These are phyloP conservation scores for Venustampulla echinocandica DNA, from an alignment of 495 filamentous ascomycete genomes.

Conservation along the genomic window DNA sequence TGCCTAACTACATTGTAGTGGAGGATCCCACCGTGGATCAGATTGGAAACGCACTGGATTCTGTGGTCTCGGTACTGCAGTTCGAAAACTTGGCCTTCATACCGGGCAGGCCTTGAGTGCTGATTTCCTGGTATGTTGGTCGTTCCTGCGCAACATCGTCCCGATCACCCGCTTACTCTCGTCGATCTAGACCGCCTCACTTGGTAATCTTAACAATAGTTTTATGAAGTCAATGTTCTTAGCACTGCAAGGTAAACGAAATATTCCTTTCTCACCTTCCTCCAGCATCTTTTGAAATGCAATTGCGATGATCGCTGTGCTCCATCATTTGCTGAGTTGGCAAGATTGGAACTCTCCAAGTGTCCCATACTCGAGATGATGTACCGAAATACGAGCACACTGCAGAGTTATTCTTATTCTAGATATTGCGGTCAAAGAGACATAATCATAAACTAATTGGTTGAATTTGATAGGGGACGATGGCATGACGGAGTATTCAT, in stretches of 20 bases:
- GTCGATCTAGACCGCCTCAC: conserved; percentile 55
- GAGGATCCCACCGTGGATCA: conserved; percentile 43
- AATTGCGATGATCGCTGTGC: neutral
- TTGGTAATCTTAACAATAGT: conserved; percentile 62
- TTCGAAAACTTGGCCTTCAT: conserved; percentile 44
- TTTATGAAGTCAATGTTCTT: conserved; percentile 65
- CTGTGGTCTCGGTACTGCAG: conserved; percentile 49
- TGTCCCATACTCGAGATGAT: neutral
- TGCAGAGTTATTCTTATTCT: neutral
- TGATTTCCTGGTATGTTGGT: conserved; percentile 42
- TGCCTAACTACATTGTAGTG: conserved; percentile 31
- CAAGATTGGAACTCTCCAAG: neutral
- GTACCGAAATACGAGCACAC: neutral
- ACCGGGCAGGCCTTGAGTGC: conserved; percentile 38
- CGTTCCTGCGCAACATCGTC: neutral
- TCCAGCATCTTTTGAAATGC: conserved; percentile 7
- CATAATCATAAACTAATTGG: conserved; percentile 4
- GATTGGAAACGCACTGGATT: conserved; percentile 51
- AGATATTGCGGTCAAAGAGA: neutral
- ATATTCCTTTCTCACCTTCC: conserved; percentile 8
- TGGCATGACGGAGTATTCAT: conserved; percentile 45
- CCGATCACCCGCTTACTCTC: neutral
- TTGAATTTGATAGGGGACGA: conserved; percentile 35
- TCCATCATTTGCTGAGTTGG: neutral
- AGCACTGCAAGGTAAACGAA: conserved; percentile 56